phyloP scores from a whole-genome alignment of 2,329 filamentous ascomycete genomes.

The Geosmithia putterillii region DNA sequence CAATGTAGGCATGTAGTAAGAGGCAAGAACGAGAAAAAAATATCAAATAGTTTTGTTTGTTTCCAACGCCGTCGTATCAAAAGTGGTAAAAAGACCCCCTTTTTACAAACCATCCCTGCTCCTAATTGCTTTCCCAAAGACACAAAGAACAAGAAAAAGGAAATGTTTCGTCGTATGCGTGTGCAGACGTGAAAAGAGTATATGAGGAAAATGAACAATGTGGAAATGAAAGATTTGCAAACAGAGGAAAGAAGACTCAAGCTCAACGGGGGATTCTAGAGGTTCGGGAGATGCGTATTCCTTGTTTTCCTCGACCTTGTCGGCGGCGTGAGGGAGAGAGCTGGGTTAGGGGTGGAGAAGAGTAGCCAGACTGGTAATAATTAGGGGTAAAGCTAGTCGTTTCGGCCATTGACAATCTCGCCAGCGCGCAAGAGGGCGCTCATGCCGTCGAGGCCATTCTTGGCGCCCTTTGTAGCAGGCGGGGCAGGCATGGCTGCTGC shows the following conservation, averaged over 20 bases:
- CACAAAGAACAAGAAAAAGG: not conserved
- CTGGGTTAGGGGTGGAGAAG: not conserved
- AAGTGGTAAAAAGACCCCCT: too few species aligned
- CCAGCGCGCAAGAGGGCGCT: conserved; percentile 45
- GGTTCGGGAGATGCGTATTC: too few species aligned
- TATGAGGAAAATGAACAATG: not conserved
- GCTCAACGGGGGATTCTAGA: too few species aligned
- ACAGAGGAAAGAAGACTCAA: not conserved
- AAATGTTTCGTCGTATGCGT: not conserved
- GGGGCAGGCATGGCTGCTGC: not conserved
- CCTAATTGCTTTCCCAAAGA: not conserved
- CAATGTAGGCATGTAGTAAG: too few species aligned
- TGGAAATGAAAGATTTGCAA: not conserved
- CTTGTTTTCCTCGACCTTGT: too few species aligned
- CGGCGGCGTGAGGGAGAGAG: not conserved
- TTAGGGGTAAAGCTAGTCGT: conserved; percentile 2
- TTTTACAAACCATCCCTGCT: not conserved
- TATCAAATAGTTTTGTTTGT: too few species aligned
- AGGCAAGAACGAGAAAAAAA: too few species aligned
- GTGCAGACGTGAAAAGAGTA: not conserved
- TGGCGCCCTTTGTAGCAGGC: conserved; percentile 7
- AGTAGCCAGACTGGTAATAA: too few species aligned
- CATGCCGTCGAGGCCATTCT: conserved; percentile 38
- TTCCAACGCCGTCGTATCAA: too few species aligned
- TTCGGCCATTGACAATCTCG: conserved; percentile 41